A percentile compares a stretch with the other conserved stretches of the same genome.
Evolutionary conservation across 495 filamentous ascomycete species (phyloP).

Genomic region (Thermothielavioides terrestris): DNA sequence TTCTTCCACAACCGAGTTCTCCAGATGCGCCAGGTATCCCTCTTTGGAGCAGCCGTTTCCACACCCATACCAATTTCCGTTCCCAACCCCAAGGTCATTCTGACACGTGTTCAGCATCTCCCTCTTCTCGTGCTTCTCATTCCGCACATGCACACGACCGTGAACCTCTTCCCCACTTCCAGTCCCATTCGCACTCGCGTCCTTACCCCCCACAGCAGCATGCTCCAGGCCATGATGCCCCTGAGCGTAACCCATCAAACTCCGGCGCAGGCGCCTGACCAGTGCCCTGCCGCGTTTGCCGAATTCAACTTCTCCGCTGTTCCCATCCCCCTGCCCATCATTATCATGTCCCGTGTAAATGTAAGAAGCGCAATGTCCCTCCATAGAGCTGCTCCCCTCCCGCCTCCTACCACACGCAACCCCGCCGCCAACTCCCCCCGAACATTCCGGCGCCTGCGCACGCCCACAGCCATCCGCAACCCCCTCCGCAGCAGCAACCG

Average conservation of each 20-base stretch:
- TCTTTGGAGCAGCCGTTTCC: background rate
- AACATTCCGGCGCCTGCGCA: no score
- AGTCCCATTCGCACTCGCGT: background rate
- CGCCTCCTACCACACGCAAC: background rate
- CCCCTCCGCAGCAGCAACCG: no score
- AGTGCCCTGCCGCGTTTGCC: background rate
- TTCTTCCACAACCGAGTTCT: background rate
- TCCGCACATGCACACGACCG: background rate
- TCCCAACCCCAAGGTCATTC: background rate
- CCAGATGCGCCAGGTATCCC: background rate
- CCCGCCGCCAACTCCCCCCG: background rate
- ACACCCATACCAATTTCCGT: background rate
- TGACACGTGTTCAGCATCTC: background rate
- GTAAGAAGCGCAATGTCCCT: no score
- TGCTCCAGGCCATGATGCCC: background rate
- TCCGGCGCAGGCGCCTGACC: conserved; percentile 9
- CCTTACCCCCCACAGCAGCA: background rate
- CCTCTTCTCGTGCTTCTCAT: background rate
- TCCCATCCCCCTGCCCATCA: background rate
- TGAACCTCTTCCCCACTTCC: background rate
- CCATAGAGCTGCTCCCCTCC: background rate
- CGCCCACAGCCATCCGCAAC: no score
- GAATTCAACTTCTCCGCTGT: no score
- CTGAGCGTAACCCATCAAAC: background rate
- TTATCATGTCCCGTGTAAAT: background rate